Evolutionary conservation across 2,329 filamentous ascomycete genomes (phyloP).

Genomic region (Madurella mycetomatis): DNA sequence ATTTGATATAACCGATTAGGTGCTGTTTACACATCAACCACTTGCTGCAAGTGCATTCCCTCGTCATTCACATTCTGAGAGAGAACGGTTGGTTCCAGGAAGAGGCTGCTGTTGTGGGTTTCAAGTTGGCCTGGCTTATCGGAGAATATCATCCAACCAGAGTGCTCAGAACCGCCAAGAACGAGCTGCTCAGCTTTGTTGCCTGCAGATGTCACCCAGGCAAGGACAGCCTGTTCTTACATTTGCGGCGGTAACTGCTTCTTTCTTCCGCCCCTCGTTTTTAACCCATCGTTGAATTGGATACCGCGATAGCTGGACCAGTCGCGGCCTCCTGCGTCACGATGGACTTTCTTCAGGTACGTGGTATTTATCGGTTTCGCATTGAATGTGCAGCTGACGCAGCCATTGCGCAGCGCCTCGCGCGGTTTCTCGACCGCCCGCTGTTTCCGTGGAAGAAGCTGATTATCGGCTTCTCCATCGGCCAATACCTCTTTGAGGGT

Average conservation of each 20-base stretch:
- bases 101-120: too few relatives aligned
- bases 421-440: conserved; percentile 81
- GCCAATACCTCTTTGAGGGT: conserved; percentile 85
- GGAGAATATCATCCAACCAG: too few relatives aligned
- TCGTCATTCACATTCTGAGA: too few relatives aligned
- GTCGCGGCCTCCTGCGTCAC: conserved; percentile 23
- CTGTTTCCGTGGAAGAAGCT: conserved; percentile 97
- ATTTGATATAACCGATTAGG: too few relatives aligned
- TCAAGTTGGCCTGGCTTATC: too few relatives aligned
- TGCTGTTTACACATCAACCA: too few relatives aligned
- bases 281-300: conserved; percentile 12
- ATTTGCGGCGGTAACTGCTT: conserved; percentile 7
- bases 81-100: too few relatives aligned
- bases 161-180: too few relatives aligned
- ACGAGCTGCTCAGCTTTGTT: not conserved
- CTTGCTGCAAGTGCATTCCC: too few relatives aligned
- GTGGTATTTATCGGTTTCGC: conserved; percentile 1
- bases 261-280: conserved; percentile 11
- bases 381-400: conserved; percentile 14
- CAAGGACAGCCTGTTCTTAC: conserved; percentile 26
- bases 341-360: conserved; percentile 47
- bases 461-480: conserved; percentile 89
- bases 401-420: conserved; percentile 56
- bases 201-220: not conserved
- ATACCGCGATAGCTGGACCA: conserved; percentile 13